phyloP scores from a whole-genome alignment of 208 protist species.

The Wallacemonas sp. region DNA sequence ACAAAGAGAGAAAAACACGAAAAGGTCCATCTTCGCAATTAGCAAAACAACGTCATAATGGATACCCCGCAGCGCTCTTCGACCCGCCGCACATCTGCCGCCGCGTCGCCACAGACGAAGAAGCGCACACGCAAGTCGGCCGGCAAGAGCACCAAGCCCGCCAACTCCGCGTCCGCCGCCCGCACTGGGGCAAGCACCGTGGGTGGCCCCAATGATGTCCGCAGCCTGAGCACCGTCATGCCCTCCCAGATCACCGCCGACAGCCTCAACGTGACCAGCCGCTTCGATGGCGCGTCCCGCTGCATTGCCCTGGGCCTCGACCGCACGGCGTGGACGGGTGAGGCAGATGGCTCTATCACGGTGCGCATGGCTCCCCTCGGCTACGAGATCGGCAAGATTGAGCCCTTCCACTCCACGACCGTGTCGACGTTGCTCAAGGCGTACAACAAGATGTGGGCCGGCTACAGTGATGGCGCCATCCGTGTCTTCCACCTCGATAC shows the following conservation, averaged over 20 bases:
- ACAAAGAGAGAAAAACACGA: conserved; percentile 13
- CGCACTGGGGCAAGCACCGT: neutral
- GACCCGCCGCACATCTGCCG: neutral
- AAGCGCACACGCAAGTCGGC: conserved; percentile 4
- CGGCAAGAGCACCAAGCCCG: neutral
- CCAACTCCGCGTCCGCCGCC: conserved; percentile 4
- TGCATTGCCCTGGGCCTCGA: conserved; percentile 53
- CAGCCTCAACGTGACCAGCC: conserved; percentile 34
- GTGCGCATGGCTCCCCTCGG: conserved; percentile 44
- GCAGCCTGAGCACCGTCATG: conserved; percentile 14
- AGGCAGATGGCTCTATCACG: conserved; percentile 53
- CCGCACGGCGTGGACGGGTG: conserved; percentile 62
- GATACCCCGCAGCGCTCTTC: conserved; percentile 16
- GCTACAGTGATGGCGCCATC: conserved; percentile 63
- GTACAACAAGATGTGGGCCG: conserved; percentile 50
- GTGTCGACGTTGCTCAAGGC: conserved; percentile 31
- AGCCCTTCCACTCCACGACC: conserved; percentile 16
- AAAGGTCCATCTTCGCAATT: conserved; percentile 3
- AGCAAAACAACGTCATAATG: neutral
- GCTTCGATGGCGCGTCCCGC: conserved; percentile 43
- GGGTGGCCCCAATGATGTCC: conserved; percentile 1
- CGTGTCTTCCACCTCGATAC: conserved; percentile 40
- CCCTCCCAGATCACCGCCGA: conserved; percentile 22
- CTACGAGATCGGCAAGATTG: conserved; percentile 34
- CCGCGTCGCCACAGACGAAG: conserved; percentile 12